Evolutionary conservation across 495 filamentous ascomycete genomes (phyloP).

Genomic region (Aspergillus panamensis): DNA sequence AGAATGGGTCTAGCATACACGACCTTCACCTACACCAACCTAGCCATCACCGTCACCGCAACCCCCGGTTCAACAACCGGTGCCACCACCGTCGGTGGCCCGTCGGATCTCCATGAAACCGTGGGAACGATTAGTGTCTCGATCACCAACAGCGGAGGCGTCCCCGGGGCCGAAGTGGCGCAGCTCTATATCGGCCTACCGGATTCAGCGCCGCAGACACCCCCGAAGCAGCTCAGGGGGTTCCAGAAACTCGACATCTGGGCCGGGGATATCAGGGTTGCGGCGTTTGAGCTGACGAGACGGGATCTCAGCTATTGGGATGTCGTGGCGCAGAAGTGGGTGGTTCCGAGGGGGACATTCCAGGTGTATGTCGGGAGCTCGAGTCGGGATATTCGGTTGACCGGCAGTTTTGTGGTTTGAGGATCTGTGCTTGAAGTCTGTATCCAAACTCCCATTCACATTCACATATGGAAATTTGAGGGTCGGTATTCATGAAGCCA

Average conservation of each 20-base stretch:
- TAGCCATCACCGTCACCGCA: conserved; percentile 32
- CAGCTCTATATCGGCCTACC: conserved; percentile 64
- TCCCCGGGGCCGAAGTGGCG: conserved; percentile 52
- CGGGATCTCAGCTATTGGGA: conserved; percentile 77
- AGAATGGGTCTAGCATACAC: conserved; percentile 49
- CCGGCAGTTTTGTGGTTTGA: not conserved
- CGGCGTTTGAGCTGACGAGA: conserved; percentile 63
- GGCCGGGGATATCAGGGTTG: conserved; percentile 49
- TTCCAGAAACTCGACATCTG: conserved; percentile 70
- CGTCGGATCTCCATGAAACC: conserved; percentile 55
- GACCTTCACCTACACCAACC: conserved; percentile 51
- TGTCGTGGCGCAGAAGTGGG: conserved; percentile 68
- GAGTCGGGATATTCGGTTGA: conserved; percentile 23
- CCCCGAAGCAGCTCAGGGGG: conserved; percentile 54
- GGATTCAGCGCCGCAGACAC: conserved; percentile 17
- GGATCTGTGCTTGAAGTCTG: not conserved
- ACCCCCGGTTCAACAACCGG: conserved; percentile 26
- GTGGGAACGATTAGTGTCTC: conserved; percentile 49
- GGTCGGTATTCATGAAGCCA: too few species aligned
- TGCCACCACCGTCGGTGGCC: conserved; percentile 50
- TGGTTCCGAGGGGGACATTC: conserved; percentile 46
- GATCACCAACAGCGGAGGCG: conserved; percentile 54
- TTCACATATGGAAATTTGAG: too few species aligned
- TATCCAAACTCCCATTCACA: too few species aligned
- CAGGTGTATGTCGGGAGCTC: conserved; percentile 27